Conservation (phyloP, 305 asterid genomes). For the Fraxinus sp. region DNA sequence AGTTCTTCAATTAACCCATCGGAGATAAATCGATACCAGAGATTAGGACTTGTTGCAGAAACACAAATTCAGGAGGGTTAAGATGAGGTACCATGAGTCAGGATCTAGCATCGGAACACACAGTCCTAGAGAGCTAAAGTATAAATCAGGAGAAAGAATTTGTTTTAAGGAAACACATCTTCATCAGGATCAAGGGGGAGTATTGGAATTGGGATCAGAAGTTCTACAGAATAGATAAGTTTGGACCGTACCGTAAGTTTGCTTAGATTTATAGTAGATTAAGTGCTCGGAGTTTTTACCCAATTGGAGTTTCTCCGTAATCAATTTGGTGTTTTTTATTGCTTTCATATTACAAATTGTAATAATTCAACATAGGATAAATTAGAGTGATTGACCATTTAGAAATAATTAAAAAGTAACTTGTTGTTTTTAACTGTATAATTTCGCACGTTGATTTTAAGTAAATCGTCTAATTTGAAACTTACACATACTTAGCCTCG, state of each 20-base stretch:
- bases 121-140: neutral
- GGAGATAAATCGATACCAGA: no score
- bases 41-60: neutral
- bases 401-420: no score
- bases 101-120: neutral
- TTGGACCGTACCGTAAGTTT: neutral
- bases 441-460: neutral
- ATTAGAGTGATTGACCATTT: neutral
- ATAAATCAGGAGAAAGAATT: neutral
- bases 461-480: neutral
- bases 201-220: neutral
- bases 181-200: neutral
- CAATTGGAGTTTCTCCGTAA: neutral
- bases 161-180: neutral
- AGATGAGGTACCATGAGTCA: neutral
- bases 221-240: neutral
- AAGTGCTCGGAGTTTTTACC: neutral
- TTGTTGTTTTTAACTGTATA: no score
- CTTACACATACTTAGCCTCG: neutral
- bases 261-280: neutral
- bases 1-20: neutral
- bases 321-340: neutral
- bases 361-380: no score
- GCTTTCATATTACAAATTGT: neutral
- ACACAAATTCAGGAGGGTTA: neutral